Evolutionary conservation across 306 rosid species (phyloP).

Genomic region (Alnus glutinosa): DNA sequence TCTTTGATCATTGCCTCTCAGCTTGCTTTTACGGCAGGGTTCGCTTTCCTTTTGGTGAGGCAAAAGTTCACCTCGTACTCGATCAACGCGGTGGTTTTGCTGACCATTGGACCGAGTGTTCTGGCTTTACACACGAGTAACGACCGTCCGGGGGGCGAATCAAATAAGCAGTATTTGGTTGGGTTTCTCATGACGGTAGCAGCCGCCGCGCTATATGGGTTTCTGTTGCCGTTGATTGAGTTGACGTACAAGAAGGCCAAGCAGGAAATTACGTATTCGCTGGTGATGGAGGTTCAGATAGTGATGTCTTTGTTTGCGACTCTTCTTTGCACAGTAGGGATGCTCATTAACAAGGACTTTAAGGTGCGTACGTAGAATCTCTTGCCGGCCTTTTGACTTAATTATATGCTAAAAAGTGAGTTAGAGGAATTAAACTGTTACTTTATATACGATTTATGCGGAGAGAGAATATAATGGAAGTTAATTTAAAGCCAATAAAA

Average conservation of each 20-base stretch:
- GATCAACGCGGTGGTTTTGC: conserved; percentile 54
- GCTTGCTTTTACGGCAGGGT: conserved; percentile 67
- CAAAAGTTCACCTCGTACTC: conserved; percentile 70
- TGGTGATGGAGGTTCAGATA: conserved; percentile 81
- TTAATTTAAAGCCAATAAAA: no score
- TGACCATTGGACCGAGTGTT: conserved; percentile 62
- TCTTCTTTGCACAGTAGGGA: conserved; percentile 62
- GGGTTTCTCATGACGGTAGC: conserved; percentile 72
- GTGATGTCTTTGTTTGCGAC: conserved; percentile 74
- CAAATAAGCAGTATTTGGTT: conserved; percentile 40
- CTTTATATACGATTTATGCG: no score
- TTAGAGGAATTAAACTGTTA: no score
- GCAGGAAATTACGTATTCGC: conserved; percentile 55
- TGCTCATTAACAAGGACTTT: conserved; percentile 76
- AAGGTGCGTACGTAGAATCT: conserved; percentile 38
- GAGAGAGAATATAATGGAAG: no score
- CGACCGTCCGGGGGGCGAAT: conserved; percentile 72
- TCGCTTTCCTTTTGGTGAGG: conserved; percentile 52
- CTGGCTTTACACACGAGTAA: conserved; percentile 58
- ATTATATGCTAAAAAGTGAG: no score
- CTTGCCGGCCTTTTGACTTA: not conserved
- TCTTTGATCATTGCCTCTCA: conserved; percentile 60
- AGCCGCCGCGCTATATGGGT: conserved; percentile 72
- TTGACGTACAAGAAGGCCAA: conserved; percentile 55
- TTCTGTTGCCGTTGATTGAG: conserved; percentile 74